A percentile compares a stretch with the other conserved stretches of the same genome.
Conservation (phyloP, 257 asterid species). For the Nicotiana undulata region DNA sequence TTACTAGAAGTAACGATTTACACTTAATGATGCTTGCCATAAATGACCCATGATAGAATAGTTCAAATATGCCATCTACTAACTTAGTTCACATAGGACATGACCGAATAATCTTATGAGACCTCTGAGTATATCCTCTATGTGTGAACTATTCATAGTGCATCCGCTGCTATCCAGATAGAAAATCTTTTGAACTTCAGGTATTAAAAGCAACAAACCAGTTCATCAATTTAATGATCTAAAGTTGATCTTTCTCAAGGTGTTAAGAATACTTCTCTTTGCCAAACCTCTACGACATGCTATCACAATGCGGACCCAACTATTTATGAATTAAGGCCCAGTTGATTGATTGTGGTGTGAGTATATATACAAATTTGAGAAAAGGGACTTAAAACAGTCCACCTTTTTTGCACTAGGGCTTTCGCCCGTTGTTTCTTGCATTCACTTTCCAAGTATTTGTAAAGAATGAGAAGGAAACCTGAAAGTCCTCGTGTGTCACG, state of each 20-base stretch:
- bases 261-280: not conserved
- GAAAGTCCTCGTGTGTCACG: slow-evolving; percentile 92
- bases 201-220: not conserved
- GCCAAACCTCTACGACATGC: not conserved
- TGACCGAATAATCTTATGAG: not conserved
- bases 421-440: not conserved
- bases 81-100: not conserved
- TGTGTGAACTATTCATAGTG: not conserved
- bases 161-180: not conserved
- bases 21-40: too few relatives aligned
- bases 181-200: not conserved
- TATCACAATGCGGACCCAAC: not conserved
- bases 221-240: not conserved
- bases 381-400: not conserved
- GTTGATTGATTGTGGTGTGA: not conserved
- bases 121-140: not conserved
- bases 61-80: too few relatives aligned
- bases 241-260: not conserved
- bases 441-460: not conserved
- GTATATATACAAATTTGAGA: not conserved
- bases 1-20: too few relatives aligned
- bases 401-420: not conserved
- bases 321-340: not conserved
- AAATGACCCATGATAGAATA: too few relatives aligned
- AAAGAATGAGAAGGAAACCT: slow-evolving; percentile 35